Base-by-base conservation (phyloP, 2,329 filamentous ascomycete species). In the Pseudogymnoascus verrucosus region DNA sequence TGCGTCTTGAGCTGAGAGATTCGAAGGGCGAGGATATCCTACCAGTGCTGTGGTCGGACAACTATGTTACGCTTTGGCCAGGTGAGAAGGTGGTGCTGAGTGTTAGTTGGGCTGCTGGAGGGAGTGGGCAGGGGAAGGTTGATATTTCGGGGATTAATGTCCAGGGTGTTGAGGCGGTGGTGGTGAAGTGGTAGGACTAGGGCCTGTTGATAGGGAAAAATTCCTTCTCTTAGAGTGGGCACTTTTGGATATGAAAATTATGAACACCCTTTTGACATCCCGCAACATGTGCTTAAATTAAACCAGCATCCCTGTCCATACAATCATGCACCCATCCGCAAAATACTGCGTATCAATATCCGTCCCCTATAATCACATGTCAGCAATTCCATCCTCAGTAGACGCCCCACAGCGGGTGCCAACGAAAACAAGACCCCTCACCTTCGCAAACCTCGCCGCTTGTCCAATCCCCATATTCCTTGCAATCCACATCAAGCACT, bases 21-120 rank as follows among this genome's bases (percentile, higher is more conserved):
- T 65, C 62, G 2, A 64, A 71, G 0, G 78, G 78, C 0, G 67
- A 74, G 0, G 82, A 84, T 61, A 75, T 85, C 0, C 66, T 78
- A 4, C 82, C 84, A 0, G 77, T 84, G 0, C 74, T 76, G 19
- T 88, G 85, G 84, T 80, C 79, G 0, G 84, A 87, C 66, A 88
- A 88, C 65, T 88, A 87, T 65, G 74, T 88, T 11, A 86, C 84
- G 1, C 71, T 88, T 8, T 86, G 81, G 77, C 83, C 84, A 0
- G 72, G 74, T 0, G 85, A 88, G 74, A 79, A 74, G 62, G 51
- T 84, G 5, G 73, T 70, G 7, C 19, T 83, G 60, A 68, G 69
- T 1, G 76, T 79, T 5, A 64, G 66, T 42, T 67, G 51, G 12
- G 60, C 31, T 69, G 71, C 62, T 63, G 54, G 51, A n/a, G 34